Evolutionary conservation across 2,329 filamentous ascomycete genomes (phyloP), one percentile per base, ranked within the genome.

Genomic region (Rachicladosporium sp.): DNA sequence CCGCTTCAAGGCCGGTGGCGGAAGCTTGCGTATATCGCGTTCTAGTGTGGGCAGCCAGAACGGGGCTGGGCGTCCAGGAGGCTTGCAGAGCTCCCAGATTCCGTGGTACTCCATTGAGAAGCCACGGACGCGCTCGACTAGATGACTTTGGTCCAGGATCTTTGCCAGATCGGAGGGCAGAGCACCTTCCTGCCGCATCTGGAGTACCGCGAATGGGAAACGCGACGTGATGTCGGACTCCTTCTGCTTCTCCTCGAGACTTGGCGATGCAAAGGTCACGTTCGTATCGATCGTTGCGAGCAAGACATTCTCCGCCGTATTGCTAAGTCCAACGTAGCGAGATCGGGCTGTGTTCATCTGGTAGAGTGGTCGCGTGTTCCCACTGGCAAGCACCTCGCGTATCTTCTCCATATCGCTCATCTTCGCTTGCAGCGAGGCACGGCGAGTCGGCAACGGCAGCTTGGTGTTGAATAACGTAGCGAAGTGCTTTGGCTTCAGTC

Each of bases 51-150:
- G 54, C 11, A 65, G 54, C 70, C 70, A 74, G 33, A 63, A 62
- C 5, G 71, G 70, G 12, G 59, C 52, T 3, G 64, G 57, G 51
- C 71, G 65, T 31, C 61, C 57, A 19, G 44, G 49, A 2, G 67
- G 63, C 42, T 63, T 62, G 48, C 61, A 65, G 35, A 64, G 66
- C 30, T 60, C 57, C 61, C 67, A 71, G 4, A 73, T 62, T 23
- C 69, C 67, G 50, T 73, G 69, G 29, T 65, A 64, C 49, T 73
- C 68, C 7, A 74, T 49, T 1, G 70, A 72, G 46, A 74, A 74
- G 4, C 69, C 70, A 29, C 66, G 61, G 7, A 74, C 63, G 27
- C 70, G 62, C 46, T 74, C 69, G 11, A 70, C 66, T 34, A 71
- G 50, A 49, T 71, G 65, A 44, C 63, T 70, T 31, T 57, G 52